Evolutionary conservation across 164 flowering plant species (phyloP).

Genomic region (Magnolia sinica): DNA sequence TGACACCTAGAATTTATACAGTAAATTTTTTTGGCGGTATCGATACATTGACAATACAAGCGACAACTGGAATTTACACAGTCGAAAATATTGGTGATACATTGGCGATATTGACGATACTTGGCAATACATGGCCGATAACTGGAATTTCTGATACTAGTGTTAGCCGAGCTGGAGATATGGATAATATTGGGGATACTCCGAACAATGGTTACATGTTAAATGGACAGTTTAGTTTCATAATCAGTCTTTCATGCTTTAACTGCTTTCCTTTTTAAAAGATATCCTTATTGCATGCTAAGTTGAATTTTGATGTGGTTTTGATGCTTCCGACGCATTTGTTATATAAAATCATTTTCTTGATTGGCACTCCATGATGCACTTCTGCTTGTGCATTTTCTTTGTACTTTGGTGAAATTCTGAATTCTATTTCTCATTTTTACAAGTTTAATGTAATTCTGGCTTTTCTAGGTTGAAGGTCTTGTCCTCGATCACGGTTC

Average conservation of each 20-base stretch:
- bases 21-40: too few species aligned
- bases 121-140: too few species aligned
- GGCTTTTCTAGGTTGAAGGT: slow-evolving; percentile 75
- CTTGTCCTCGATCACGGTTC: slow-evolving; percentile 99
- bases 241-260: neutral
- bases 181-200: too few species aligned
- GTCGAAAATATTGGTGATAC: too few species aligned
- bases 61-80: too few species aligned
- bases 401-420: neutral
- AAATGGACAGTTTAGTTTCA: neutral
- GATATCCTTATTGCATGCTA: neutral
- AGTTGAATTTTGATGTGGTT: too few species aligned
- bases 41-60: too few species aligned
- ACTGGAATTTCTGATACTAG: too few species aligned
- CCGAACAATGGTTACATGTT: neutral
- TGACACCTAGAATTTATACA: too few species aligned
- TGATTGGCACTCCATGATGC: neutral
- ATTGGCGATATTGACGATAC: too few species aligned
- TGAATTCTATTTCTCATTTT: neutral
- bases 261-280: neutral
- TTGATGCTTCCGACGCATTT: neutral
- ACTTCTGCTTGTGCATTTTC: neutral
- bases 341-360: neutral
- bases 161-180: too few species aligned
- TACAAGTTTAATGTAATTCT: neutral